Percentiles rank a stretch among this genome's conserved stretches.
These are phyloP conservation scores for Ilyonectria destructans DNA, from an alignment of 2,329 filamentous ascomycete genomes.

Conservation along the genomic window DNA sequence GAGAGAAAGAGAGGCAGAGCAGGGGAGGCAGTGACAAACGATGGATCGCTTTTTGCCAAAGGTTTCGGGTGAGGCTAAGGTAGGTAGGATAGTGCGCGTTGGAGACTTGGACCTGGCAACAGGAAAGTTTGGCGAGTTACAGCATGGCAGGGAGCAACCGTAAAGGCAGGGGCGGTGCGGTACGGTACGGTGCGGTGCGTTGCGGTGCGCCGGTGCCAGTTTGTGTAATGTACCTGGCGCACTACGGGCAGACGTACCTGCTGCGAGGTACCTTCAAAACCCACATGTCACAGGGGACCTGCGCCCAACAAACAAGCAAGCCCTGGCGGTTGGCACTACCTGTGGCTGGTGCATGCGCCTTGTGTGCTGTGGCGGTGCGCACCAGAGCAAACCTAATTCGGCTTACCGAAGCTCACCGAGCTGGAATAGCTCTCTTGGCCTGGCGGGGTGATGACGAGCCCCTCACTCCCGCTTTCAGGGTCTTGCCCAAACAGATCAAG, in stretches of 20 bases:
- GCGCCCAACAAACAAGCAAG: neutral
- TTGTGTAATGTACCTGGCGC: slow-evolving; percentile 21
- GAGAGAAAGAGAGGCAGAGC: slow-evolving; percentile 10
- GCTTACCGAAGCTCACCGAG: neutral
- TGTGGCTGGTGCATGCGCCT: neutral
- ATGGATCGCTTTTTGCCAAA: neutral
- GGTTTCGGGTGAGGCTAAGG: slow-evolving; percentile 5
- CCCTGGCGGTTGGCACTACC: neutral
- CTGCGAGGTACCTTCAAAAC: slow-evolving; percentile 11
- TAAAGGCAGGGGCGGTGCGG: slow-evolving; percentile 1
- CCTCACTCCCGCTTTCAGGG: neutral
- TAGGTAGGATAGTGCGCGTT: neutral
- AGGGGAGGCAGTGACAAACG: neutral
- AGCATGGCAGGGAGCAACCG: slow-evolving; percentile 1
- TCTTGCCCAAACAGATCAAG: neutral
- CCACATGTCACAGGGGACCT: neutral
- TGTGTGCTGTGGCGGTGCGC: slow-evolving; percentile 6
- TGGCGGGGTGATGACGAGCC: neutral
- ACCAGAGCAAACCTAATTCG: neutral
- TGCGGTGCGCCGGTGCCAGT: slow-evolving; percentile 16
- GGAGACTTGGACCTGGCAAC: neutral
- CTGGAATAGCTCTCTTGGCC: neutral
- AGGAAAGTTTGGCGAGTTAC: slow-evolving; percentile 24
- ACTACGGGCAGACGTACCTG: neutral
- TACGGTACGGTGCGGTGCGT: neutral